Evolutionary conservation across 2,329 filamentous ascomycete species (phyloP).

Genomic region (Fusarium paranaense): DNA sequence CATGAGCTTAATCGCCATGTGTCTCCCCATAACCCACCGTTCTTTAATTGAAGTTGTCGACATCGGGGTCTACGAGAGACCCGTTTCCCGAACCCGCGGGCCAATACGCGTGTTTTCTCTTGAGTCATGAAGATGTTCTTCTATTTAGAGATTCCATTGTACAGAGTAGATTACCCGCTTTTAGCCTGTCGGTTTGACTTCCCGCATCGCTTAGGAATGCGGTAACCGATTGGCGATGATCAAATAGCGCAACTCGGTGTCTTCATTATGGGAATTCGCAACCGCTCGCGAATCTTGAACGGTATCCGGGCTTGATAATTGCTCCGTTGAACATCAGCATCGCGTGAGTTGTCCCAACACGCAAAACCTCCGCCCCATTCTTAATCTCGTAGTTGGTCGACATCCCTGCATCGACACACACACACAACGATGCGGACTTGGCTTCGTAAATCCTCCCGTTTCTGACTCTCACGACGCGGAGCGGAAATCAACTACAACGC

Average conservation of each 20-base stretch:
- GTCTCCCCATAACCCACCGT: constrained; percentile 5
- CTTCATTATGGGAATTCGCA: not conserved
- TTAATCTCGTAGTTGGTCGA: not conserved
- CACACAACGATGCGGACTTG: not conserved
- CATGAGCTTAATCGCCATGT: constrained; percentile 7
- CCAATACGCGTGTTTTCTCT: not conserved
- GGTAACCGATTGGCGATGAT: not conserved
- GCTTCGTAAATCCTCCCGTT: not conserved
- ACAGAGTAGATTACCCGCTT: not conserved
- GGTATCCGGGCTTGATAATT: not conserved
- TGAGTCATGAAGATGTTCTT: not conserved
- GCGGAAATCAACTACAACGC: constrained; percentile 1
- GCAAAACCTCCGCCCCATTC: not conserved
- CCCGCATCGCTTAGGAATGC: not conserved
- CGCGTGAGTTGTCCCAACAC: not conserved
- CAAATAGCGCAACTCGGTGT: not conserved
- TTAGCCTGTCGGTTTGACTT: not conserved
- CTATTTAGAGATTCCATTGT: not conserved
- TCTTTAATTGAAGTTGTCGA: not conserved
- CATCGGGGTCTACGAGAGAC: not conserved
- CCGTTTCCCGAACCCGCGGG: constrained; percentile 3
- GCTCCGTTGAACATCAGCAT: not conserved
- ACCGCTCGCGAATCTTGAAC: not conserved
- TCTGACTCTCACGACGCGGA: not conserved
- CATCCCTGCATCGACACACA: not conserved